phyloP scores from a whole-genome alignment of 495 filamentous ascomycete genomes.

The Penicillium steckii region DNA sequence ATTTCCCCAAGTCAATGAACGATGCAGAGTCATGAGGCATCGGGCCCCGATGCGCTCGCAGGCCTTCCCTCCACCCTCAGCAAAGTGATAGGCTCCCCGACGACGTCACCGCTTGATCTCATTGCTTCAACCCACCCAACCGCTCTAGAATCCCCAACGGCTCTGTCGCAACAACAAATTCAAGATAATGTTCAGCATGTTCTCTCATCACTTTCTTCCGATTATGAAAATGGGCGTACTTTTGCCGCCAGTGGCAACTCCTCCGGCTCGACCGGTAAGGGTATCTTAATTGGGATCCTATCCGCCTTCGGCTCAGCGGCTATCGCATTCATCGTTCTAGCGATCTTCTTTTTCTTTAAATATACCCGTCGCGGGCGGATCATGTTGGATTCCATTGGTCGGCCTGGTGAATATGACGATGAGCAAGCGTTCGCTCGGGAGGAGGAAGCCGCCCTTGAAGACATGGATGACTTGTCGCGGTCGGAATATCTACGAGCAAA shows the following conservation, averaged over 20 bases:
- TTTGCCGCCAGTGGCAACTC: constrained; percentile 39
- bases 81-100: constrained; percentile 33
- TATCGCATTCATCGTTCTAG: constrained; percentile 76
- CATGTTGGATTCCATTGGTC: constrained; percentile 86
- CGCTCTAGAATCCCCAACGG: constrained; percentile 10
- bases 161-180: constrained; percentile 26
- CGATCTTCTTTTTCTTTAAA: constrained; percentile 89
- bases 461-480: constrained; percentile 90
- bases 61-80: constrained; percentile 37
- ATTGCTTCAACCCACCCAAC: constrained; percentile 7
- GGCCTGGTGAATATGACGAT: constrained; percentile 96
- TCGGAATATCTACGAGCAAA: constrained; percentile 93
- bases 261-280: constrained; percentile 62
- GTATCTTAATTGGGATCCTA: constrained; percentile 90
- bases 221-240: constrained; percentile 21
- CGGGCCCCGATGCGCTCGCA: constrained; percentile 39
- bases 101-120: constrained; percentile 35
- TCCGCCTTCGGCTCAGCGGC: constrained; percentile 95
- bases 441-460: constrained; percentile 91
- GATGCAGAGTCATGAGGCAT: constrained; percentile 47
- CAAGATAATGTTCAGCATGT: constrained; percentile 32
- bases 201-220: constrained; percentile 28
- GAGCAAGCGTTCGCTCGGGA: constrained; percentile 89
- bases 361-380: constrained; percentile 89
- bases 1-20: constrained; percentile 38